Evolutionary conservation across 495 filamentous ascomycete genomes (phyloP).

Genomic region (Aspergillus avenaceus): DNA sequence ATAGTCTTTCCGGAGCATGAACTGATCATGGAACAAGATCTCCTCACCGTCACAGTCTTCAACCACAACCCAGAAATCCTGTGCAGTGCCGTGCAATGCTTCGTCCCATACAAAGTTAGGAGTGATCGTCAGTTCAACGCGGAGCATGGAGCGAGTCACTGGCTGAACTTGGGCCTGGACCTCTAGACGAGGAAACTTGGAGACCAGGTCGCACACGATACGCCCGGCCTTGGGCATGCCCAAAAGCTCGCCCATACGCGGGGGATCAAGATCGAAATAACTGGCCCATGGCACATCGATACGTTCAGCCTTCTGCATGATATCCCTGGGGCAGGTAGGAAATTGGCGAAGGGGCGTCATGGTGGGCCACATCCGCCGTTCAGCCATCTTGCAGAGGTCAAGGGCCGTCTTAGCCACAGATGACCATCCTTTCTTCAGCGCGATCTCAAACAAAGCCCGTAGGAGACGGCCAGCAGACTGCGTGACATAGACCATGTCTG

Average conservation of each 20-base stretch:
- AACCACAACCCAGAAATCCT: constrained; percentile 94
- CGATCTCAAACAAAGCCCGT: constrained; percentile 93
- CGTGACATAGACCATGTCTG: constrained; percentile 97
- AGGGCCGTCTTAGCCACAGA: constrained; percentile 89
- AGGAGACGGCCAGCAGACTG: constrained; percentile 96
- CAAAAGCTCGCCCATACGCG: constrained; percentile 93
- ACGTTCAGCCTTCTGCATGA: constrained; percentile 85
- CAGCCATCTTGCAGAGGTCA: constrained; percentile 97
- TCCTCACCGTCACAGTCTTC: constrained; percentile 98
- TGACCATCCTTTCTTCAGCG: constrained; percentile 92
- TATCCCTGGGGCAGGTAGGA: constrained; percentile 72
- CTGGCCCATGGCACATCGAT: constrained; percentile 91
- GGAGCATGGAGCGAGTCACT: constrained; percentile 92
- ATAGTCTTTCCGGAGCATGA: constrained; percentile 83
- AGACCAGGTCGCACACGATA: constrained; percentile 76
- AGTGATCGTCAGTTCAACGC: constrained; percentile 86
- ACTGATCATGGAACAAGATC: constrained; percentile 93
- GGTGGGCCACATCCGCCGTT: constrained; percentile 98
- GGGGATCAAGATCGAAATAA: constrained; percentile 95
- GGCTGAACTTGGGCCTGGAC: constrained; percentile 91
- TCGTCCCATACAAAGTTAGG: constrained; percentile 98
- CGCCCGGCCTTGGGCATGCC: constrained; percentile 88
- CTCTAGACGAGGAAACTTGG: constrained; percentile 90
- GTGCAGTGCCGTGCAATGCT: constrained; percentile 75
- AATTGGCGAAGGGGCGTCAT: constrained; percentile 96